These are phyloP conservation scores for Wickerhamomyces sp. DNA, from an alignment of 1,139 yeast species.

Conservation along the genomic window DNA sequence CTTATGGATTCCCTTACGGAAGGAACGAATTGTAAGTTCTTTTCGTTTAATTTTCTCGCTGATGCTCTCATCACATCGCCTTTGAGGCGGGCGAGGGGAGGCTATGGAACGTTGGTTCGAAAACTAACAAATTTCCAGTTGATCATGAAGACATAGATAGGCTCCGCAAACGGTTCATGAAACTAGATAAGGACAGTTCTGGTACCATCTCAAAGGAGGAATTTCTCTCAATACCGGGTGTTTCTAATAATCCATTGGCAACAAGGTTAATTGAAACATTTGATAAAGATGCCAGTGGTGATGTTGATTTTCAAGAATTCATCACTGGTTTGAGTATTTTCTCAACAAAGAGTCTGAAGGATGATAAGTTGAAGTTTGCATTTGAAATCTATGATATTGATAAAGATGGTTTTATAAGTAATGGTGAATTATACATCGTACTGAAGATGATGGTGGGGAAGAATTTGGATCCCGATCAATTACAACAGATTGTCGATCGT, in stretches of 20 bases:
- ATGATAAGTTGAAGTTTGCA: slow-evolving; percentile 83
- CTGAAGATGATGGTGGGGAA: slow-evolving; percentile 97
- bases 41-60: neutral
- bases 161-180: slow-evolving; percentile 88
- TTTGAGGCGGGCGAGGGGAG: too few species aligned
- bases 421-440: slow-evolving; percentile 90
- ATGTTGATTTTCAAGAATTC: slow-evolving; percentile 93
- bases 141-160: slow-evolving; percentile 90
- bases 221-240: slow-evolving; percentile 89
- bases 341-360: slow-evolving; percentile 79
- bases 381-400: slow-evolving; percentile 95
- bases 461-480: slow-evolving; percentile 77
- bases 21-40: slow-evolving; percentile 58
- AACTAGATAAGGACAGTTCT: slow-evolving; percentile 85
- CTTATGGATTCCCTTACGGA: slow-evolving; percentile 64
- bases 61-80: neutral
- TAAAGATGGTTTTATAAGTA: slow-evolving; percentile 89
- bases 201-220: slow-evolving; percentile 91
- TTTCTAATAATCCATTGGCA: slow-evolving; percentile 85
- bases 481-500: slow-evolving; percentile 93
- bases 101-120: too few species aligned
- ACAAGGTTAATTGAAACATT: slow-evolving; percentile 87
- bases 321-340: slow-evolving; percentile 87
- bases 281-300: slow-evolving; percentile 90
- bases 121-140: too few species aligned